phyloP scores from a whole-genome alignment of 768 basidiomycete species.

The Candolleomyces eurysporus region DNA sequence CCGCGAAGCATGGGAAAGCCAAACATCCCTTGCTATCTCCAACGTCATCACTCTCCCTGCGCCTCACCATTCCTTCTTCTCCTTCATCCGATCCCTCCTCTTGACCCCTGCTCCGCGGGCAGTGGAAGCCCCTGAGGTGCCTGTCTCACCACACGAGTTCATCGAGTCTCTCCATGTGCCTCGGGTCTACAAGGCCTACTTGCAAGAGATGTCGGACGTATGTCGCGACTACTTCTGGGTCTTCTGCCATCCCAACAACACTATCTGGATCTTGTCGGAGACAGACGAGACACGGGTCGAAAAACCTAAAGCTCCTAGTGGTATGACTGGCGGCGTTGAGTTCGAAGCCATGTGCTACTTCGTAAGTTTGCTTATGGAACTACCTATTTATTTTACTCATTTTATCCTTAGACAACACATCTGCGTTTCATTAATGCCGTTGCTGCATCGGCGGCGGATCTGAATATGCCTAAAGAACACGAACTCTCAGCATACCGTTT shows the following conservation, averaged over 20 bases:
- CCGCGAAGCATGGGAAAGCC: slow-evolving; percentile 60
- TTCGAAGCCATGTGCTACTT: slow-evolving; percentile 96
- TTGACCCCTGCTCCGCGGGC: slow-evolving; percentile 46
- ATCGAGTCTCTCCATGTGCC: slow-evolving; percentile 50
- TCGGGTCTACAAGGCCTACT: slow-evolving; percentile 36
- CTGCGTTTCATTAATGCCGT: slow-evolving; percentile 84
- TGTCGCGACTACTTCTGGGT: slow-evolving; percentile 97
- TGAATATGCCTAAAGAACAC: slow-evolving; percentile 64
- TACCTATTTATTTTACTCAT: not conserved
- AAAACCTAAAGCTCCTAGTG: slow-evolving; percentile 90
- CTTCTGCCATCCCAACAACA: slow-evolving; percentile 94
- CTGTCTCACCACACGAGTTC: slow-evolving; percentile 67
- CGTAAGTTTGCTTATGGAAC: slow-evolving; percentile 47
- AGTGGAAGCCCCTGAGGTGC: slow-evolving; percentile 29
- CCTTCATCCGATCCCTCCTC: slow-evolving; percentile 72
- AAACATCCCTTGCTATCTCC: slow-evolving; percentile 33
- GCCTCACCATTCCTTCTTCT: slow-evolving; percentile 72
- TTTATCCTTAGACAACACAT: slow-evolving; percentile 68
- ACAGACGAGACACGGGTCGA: slow-evolving; percentile 85
- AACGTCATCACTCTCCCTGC: slow-evolving; percentile 64
- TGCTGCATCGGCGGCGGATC: slow-evolving; percentile 59
- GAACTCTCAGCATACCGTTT: slow-evolving; percentile 79
- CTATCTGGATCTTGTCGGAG: slow-evolving; percentile 82
- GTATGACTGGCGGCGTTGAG: slow-evolving; percentile 98
- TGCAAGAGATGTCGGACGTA: slow-evolving; percentile 65